Evolutionary conservation across 2,329 filamentous ascomycete genomes (phyloP), one percentile per base, ranked within the genome.

Genomic region (Trichophyton benhamiae): DNA sequence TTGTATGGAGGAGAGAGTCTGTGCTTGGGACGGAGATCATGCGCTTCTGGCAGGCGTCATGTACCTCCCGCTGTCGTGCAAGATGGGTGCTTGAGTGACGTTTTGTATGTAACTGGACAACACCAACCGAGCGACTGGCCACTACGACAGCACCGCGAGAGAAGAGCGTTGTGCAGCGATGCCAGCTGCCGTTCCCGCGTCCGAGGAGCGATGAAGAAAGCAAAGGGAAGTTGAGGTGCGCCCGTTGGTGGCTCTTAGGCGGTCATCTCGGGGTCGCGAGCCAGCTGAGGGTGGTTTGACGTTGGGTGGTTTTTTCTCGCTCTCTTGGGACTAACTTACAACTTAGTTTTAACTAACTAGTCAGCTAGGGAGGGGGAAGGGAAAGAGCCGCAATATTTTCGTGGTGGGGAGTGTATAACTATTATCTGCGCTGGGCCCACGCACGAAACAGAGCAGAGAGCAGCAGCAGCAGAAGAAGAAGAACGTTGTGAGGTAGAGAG

Each of bases 331-430:
- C 33, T 36, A 27, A 27, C 25, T 27, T 1, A 6, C 25, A 6
- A 27, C 27, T 38, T 38, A 38, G 33, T 38, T 36, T 36, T 11
- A 13, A 11, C 11, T 13, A 13, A 3, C 11, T 38, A 38, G 33
- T 44, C 5, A 44, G n/a, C 4, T n/a, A 13, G 20, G 20, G 22
- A 4, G 5, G 53, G 53, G 36, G 30, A 20, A 15, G 22, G 52
- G 22, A 27, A 57, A 57, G 53, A 57, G 53, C 53, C 53, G 53
- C 53, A 57, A 44, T 17, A 44, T 44, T 44, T 44, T 44, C 15
- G 15, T 44, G 41, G 41, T 44, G 41, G 41, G 41, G 41, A 44
- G 41, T n/a, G 13, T 7, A 30, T 30, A 20, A 20, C 20, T 30
- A 30, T 30, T 30, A 30, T 30, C 27, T 30, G 6, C 27, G 27